Evolutionary conservation across 106 monocot species (phyloP).

Genomic region (Allium cepa): DNA sequence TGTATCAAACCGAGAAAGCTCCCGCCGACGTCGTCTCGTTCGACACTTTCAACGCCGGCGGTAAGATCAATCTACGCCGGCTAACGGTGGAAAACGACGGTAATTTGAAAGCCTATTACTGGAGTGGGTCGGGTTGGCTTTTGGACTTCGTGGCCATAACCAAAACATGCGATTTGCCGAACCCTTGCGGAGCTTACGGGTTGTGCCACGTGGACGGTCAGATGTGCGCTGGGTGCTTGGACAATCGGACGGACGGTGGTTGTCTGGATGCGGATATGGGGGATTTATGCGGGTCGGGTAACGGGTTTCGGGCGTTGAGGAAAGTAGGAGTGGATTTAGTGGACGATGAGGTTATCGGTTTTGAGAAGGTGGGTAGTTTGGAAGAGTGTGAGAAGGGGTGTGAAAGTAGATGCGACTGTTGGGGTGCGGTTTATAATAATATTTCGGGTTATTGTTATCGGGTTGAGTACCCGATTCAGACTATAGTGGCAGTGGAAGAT

Average conservation of each 20-base stretch:
- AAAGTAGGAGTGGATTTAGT: slow-evolving; percentile 61
- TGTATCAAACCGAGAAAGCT: slow-evolving; percentile 61
- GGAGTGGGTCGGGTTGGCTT: slow-evolving; percentile 37
- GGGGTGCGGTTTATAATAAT: slow-evolving; percentile 66
- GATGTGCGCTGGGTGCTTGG: slow-evolving; percentile 25
- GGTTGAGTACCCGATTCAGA: slow-evolving; percentile 62
- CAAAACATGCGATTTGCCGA: slow-evolving; percentile 36
- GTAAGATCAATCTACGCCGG: slow-evolving; percentile 37
- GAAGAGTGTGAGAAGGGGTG: slow-evolving; percentile 69
- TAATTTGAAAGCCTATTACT: slow-evolving; percentile 57
- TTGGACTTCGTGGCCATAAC: slow-evolving; percentile 30
- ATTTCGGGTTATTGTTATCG: slow-evolving; percentile 44
- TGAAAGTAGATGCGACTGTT: slow-evolving; percentile 70
- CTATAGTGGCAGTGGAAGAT: slow-evolving; percentile 36
- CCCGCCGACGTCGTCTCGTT: slow-evolving; percentile 61
- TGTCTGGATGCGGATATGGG: slow-evolving; percentile 25
- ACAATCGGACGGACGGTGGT: slow-evolving; percentile 16
- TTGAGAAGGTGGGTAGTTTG: slow-evolving; percentile 21
- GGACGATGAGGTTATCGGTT: slow-evolving; percentile 52
- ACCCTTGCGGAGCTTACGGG: slow-evolving; percentile 48
- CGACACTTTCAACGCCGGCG: slow-evolving; percentile 48
- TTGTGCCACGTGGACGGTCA: slow-evolving; percentile 24
- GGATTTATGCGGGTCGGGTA: slow-evolving; percentile 24
- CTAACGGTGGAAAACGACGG: slow-evolving; percentile 72
- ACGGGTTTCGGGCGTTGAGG: slow-evolving; percentile 38